phyloP scores from a whole-genome alignment of 1,284 basidiomycete species.

The Caloboletus inedulis region DNA sequence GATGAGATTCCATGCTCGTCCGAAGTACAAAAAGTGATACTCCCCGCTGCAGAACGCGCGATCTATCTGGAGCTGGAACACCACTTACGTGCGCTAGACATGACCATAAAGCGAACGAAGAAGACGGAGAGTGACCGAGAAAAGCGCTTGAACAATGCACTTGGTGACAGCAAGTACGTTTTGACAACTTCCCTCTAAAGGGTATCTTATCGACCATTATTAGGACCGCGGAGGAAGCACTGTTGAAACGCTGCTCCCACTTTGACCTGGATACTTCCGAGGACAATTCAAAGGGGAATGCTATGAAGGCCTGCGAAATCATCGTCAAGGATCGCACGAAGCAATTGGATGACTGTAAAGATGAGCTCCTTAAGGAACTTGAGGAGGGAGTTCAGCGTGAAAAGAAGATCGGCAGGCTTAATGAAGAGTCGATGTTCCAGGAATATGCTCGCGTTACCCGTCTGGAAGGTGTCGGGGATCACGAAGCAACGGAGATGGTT shows the following conservation, averaged over 20 bases:
- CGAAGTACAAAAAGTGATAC: slow-evolving; percentile 63
- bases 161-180: slow-evolving; percentile 83
- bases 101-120: slow-evolving; percentile 80
- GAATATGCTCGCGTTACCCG: slow-evolving; percentile 69
- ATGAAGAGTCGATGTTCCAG: slow-evolving; percentile 74
- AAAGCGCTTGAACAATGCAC: slow-evolving; percentile 78
- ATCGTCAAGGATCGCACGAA: slow-evolving; percentile 80
- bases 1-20: slow-evolving; percentile 87
- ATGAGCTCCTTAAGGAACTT: slow-evolving; percentile 68
- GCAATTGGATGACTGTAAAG: slow-evolving; percentile 78
- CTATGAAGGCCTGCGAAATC: slow-evolving; percentile 89
- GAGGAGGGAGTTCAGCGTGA: slow-evolving; percentile 65
- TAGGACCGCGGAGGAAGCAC: slow-evolving; percentile 85
- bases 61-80: slow-evolving; percentile 97
- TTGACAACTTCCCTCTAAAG: not conserved
- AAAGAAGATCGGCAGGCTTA: slow-evolving; percentile 59
- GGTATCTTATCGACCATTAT: slow-evolving; percentile 11
- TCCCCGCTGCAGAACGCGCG: slow-evolving; percentile 92
- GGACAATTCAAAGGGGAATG: slow-evolving; percentile 49
- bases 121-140: slow-evolving; percentile 91
- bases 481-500: slow-evolving; percentile 65
- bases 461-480: slow-evolving; percentile 70
- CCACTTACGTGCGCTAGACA: slow-evolving; percentile 84
- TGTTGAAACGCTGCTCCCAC: slow-evolving; percentile 91
- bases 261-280: slow-evolving; percentile 79